Base-by-base conservation (phyloP, 2,329 filamentous ascomycete genomes). In the Cadophora sp. region DNA sequence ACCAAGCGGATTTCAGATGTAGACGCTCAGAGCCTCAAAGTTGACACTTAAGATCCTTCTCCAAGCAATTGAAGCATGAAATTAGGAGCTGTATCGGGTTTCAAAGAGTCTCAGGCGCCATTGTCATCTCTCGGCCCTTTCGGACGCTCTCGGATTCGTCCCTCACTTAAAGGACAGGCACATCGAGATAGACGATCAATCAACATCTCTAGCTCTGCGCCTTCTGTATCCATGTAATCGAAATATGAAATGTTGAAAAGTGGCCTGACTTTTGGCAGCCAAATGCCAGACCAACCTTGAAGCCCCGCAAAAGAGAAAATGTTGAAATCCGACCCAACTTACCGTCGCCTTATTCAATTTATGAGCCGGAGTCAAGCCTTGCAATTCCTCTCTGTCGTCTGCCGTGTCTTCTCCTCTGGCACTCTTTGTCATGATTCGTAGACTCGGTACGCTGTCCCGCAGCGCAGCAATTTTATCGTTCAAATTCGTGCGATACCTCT, bases 321-420 rank as follows among this genome's bases (percentile, higher is more conserved):
- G 51, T 56, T 27, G 40, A 59, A 46, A 62, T 16, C 56, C 58
- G 62, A 48, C 27, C 62, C 61, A 66, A 67, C 77, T 76, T 80
- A 90, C 93, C 1, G 94, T 97, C n/a, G 95, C 95, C 80, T 98
- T 98, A 83, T 98, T 98, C 31, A 97, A 84, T 80, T 98, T 98
- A 81, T 97, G 94, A 6, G 94, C 93, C 0, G 94, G 92, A 2
- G 93, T 91, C 62, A 96, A 83, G 62, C 93, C 93, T 74, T 97
- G 90, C 19, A 91, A 84, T 67, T 96, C 92, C 72, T 97, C 92
- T 43, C 91, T 88, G 73, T 95, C 92, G 68, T 90, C 90, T 0
- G 87, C 89, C 0, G 89, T 84, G 71, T 92, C 90, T 75, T 91
- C 90, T 48, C 88, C 90, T 67, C 83, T 83, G 59, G 86, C 87